Conservation (phyloP, 352 stramenopile species). For the Pythium scleroteichum region DNA sequence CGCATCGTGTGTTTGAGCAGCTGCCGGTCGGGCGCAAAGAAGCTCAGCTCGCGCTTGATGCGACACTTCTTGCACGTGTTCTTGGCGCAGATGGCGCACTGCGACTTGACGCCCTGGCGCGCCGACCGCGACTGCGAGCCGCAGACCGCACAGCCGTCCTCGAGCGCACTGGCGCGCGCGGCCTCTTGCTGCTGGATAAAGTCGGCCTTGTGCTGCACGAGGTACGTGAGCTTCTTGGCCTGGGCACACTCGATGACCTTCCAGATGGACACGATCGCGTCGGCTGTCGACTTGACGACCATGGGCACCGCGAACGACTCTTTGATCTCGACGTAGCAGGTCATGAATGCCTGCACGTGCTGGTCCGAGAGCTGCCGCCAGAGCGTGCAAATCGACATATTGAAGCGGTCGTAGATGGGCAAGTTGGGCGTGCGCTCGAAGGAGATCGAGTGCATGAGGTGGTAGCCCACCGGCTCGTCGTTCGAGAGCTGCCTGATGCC, state of each 20-base stretch:
- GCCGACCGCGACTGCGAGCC: neutral
- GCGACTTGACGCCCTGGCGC: constrained; percentile 5
- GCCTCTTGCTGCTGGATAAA: neutral
- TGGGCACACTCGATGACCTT: constrained; percentile 43
- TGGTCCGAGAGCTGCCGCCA: constrained; percentile 32
- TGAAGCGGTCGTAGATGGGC: constrained; percentile 36
- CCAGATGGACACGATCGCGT: constrained; percentile 36
- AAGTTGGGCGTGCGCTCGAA: constrained; percentile 47
- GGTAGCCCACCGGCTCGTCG: constrained; percentile 54
- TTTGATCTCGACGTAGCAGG: constrained; percentile 2
- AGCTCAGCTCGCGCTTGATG: constrained; percentile 10
- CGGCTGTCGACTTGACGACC: constrained; percentile 38
- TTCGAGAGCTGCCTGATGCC: constrained; percentile 38
- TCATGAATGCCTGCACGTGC: constrained; percentile 1
- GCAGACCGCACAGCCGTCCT: constrained; percentile 11
- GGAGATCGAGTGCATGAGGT: constrained; percentile 60
- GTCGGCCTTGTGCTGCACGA: constrained; percentile 18
- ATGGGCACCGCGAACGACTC: constrained; percentile 35
- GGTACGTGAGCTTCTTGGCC: constrained; percentile 61
- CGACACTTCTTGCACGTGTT: constrained; percentile 11
- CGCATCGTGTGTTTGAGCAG: constrained; percentile 6
- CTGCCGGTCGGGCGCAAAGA: constrained; percentile 5
- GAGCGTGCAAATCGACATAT: constrained; percentile 57
- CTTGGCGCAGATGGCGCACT: constrained; percentile 4
- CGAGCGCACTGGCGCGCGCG: neutral